Conservation (phyloP, 75 land plant species). For the Pinus albicaulis region DNA sequence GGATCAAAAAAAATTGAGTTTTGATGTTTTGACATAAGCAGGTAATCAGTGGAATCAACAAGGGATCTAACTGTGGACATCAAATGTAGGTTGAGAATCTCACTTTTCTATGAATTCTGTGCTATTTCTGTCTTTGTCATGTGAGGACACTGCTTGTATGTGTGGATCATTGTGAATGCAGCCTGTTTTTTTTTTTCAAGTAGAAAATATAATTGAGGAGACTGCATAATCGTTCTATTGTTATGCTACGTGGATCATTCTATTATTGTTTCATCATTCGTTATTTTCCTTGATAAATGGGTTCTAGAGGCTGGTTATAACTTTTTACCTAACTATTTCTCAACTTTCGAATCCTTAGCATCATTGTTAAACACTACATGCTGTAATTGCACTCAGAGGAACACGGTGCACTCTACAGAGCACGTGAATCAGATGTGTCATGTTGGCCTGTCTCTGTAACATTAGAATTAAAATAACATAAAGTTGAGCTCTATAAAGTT, state of each 20-base stretch:
- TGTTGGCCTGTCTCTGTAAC: no score
- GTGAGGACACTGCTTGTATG: background rate
- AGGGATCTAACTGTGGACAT: conserved; percentile 53
- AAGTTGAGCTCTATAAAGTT: no score
- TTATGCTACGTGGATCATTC: background rate
- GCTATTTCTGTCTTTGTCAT: background rate
- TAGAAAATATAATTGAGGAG: background rate
- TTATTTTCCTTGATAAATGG: background rate
- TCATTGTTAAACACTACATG: background rate
- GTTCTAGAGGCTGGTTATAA: no score
- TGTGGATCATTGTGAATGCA: background rate
- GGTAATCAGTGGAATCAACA: conserved; percentile 60
- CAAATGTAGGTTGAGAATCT: conserved; percentile 32
- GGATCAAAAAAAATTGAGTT: background rate
- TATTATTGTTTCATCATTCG: background rate
- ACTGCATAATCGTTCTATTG: background rate
- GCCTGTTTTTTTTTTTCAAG: background rate
- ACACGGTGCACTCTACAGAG: no score
- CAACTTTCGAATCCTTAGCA: background rate
- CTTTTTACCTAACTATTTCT: background rate
- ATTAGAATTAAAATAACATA: no score
- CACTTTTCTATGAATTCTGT: background rate
- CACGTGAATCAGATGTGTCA: no score
- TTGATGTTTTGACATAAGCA: background rate
- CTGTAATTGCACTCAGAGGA: no score